A percentile compares a stretch with the other conserved stretches of the same genome.
Conservation (phyloP, 177 flowering plant species). For the Telopea speciosissima region DNA sequence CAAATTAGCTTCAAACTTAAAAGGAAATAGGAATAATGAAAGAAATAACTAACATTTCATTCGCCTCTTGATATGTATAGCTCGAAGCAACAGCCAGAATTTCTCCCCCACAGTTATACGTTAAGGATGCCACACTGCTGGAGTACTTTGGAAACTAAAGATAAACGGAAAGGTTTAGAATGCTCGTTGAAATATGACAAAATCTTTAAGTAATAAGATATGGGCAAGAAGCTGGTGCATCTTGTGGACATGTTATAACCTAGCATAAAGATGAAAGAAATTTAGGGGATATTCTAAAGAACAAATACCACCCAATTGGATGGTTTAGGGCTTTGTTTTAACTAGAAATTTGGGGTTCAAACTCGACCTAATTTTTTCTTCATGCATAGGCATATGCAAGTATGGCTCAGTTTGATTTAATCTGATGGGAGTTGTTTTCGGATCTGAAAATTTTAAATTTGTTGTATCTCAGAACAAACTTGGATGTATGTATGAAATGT, state of each 20-base stretch:
- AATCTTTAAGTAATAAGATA: too few relatives aligned
- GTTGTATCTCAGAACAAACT: too few relatives aligned
- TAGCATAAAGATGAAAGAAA: neutral
- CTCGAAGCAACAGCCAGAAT: slow-evolving; percentile 85
- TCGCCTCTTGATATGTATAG: slow-evolving; percentile 65
- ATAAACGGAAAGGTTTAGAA: slow-evolving; percentile 4
- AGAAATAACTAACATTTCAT: slow-evolving; percentile 46
- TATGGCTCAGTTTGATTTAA: neutral
- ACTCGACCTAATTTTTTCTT: too few relatives aligned
- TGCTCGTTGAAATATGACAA: slow-evolving; percentile 1
- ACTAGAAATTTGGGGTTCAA: neutral
- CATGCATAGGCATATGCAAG: too few relatives aligned
- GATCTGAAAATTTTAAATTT: too few relatives aligned
- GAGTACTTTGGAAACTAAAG: slow-evolving; percentile 60
- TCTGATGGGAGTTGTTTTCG: too few relatives aligned
- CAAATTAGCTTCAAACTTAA: neutral
- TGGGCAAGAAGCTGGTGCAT: neutral
- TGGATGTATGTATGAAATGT: too few relatives aligned
- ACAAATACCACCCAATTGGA: neutral
- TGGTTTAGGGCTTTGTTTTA: neutral
- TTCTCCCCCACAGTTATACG: slow-evolving; percentile 56
- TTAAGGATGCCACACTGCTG: slow-evolving; percentile 62
- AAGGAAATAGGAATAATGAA: neutral
- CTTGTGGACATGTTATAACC: neutral
- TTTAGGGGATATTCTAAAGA: neutral